Conservation (phyloP, 2,329 filamentous ascomycete genomes). For the Aschersonia sp. region DNA sequence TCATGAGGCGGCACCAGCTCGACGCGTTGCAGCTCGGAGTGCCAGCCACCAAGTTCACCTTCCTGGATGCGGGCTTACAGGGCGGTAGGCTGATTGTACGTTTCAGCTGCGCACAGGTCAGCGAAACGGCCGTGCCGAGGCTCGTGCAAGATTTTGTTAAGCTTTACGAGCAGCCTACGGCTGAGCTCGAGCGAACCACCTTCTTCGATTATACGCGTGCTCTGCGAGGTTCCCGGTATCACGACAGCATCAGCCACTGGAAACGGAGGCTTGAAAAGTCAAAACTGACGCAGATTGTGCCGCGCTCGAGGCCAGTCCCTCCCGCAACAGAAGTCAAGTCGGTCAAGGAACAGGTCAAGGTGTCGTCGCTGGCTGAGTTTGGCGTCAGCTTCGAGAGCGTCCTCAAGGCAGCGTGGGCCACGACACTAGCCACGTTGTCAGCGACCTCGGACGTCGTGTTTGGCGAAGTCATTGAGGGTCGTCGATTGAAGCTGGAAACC, state of each 20-base stretch:
- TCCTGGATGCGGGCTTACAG: slow-evolving; percentile 31
- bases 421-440: slow-evolving; percentile 35
- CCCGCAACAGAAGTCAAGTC: slow-evolving; percentile 24
- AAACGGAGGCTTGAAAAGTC: slow-evolving; percentile 26
- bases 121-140: slow-evolving; percentile 28
- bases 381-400: slow-evolving; percentile 36
- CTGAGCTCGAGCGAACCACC: slow-evolving; percentile 21
- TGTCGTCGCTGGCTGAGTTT: slow-evolving; percentile 25
- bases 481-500: slow-evolving; percentile 24
- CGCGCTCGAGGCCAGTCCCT: slow-evolving; percentile 24
- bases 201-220: slow-evolving; percentile 34
- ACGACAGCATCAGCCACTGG: slow-evolving; percentile 31
- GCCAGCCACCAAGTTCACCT: slow-evolving; percentile 34
- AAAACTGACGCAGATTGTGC: slow-evolving; percentile 29
- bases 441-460: slow-evolving; percentile 38
- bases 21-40: slow-evolving; percentile 23
- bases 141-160: slow-evolving; percentile 33
- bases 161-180: slow-evolving; percentile 25
- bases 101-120: slow-evolving; percentile 34
- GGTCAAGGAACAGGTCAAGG: slow-evolving; percentile 22
- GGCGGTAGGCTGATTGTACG: slow-evolving; percentile 32
- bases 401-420: slow-evolving; percentile 43
- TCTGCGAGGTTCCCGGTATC: slow-evolving; percentile 18
- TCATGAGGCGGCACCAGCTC: slow-evolving; percentile 27
- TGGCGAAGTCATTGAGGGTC: slow-evolving; percentile 36